phyloP scores from a whole-genome alignment of 805 yeast genomes.

The Teunomyces tritomae region DNA sequence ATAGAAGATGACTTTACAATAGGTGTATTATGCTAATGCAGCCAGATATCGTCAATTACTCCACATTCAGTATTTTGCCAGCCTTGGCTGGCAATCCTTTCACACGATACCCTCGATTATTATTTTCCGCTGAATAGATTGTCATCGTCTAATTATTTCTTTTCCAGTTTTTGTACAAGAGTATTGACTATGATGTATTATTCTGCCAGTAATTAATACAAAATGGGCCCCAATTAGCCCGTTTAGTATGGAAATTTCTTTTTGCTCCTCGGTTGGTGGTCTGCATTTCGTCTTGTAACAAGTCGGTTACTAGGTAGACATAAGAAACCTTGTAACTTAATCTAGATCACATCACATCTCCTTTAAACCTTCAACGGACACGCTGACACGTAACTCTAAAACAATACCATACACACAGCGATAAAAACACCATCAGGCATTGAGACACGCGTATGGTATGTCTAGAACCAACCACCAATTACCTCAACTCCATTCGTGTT shows the following conservation, averaged over 20 bases:
- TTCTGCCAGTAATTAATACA: constrained; percentile 3
- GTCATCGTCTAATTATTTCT: constrained; percentile 3
- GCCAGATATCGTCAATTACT: not conserved
- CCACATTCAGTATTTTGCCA: not conserved
- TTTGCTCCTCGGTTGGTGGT: not conserved
- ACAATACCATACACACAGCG: not conserved
- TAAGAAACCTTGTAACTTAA: not conserved
- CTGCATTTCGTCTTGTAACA: not conserved
- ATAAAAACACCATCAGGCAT: not conserved
- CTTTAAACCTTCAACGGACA: not conserved
- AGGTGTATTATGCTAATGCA: not conserved
- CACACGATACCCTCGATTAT: not conserved
- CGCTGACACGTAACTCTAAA: not conserved
- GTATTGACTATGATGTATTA: not conserved
- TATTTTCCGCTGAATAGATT: not conserved
- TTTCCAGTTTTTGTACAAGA: not conserved
- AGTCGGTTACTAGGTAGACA: not conserved
- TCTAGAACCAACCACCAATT: not conserved
- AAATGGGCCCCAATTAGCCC: not conserved
- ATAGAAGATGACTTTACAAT: not conserved
- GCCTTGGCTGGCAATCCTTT: not conserved
- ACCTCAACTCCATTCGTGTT: too few species aligned
- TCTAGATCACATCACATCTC: not conserved
- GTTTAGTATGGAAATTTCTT: not conserved
- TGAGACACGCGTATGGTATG: not conserved